A percentile compares a stretch with the other conserved stretches of the same genome.
Conservation (phyloP, 1,284 basidiomycete species). For the Violaceomyces palustris region DNA sequence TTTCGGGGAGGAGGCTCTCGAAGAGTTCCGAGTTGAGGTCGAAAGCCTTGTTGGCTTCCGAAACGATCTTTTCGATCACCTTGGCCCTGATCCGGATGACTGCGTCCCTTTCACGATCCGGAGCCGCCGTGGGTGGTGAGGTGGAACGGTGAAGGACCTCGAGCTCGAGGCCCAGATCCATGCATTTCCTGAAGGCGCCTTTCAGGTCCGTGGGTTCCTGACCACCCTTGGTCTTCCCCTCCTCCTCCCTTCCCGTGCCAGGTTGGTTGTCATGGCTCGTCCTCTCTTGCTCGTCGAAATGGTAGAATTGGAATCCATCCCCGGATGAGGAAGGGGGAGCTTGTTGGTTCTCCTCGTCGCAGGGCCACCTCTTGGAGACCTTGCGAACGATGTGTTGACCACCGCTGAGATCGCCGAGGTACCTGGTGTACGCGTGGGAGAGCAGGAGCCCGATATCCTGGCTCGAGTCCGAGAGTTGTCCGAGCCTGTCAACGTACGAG, state of each 20-base stretch:
- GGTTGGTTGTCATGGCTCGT: no score
- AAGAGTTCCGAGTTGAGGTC: conserved; percentile 67
- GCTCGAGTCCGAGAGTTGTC: not conserved
- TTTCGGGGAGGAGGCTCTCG: conserved; percentile 15
- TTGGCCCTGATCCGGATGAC: no score
- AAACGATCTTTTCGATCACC: conserved; percentile 56
- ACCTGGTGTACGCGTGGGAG: conserved; percentile 56
- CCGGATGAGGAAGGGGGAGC: conserved; percentile 59
- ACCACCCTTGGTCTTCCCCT: no score
- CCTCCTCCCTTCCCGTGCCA: conserved; percentile 52
- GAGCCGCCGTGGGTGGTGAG: no score
- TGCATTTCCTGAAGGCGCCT: conserved; percentile 68
- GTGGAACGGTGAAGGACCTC: no score
- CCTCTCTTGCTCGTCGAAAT: conserved; percentile 69
- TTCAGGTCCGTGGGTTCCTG: conserved; percentile 71
- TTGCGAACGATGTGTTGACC: conserved; percentile 68
- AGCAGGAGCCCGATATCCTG: conserved; percentile 5
- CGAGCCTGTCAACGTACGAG: conserved; percentile 13
- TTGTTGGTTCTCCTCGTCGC: not conserved
- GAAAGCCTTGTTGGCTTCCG: conserved; percentile 68
- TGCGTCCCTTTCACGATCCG: no score
- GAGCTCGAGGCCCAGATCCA: conserved; percentile 64
- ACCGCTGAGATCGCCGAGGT: conserved; percentile 78
- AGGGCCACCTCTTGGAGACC: conserved; percentile 55
- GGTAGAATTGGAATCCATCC: conserved; percentile 66